Base-by-base conservation (phyloP, 768 basidiomycete species). In the Boletus sp. region DNA sequence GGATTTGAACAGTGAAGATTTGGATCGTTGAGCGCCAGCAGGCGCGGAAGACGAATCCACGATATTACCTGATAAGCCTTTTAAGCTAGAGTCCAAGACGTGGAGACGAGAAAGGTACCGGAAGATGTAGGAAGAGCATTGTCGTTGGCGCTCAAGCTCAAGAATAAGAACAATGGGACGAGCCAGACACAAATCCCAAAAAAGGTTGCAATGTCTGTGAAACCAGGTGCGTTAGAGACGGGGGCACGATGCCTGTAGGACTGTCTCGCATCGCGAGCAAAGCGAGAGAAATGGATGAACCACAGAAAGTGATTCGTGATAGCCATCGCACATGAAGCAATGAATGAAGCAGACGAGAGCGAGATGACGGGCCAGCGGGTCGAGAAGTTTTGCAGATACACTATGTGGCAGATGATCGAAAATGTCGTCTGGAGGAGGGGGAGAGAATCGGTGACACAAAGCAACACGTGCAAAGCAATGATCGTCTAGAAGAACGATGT, bases 61-160 rank as follows among this genome's bases (percentile, higher is more conserved):
- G n/a, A 59, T 48, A 19, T 49, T 37, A 35, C 64, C 68, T 66
- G 51, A 25, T 7, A 17, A 25, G 27, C 14, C 2, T 7, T 1
- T 25, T 58, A 2, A 54, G 50, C 51, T 11, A 14, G 37, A 46
- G 30, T 11, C 1, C 21, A 21, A 32, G 29, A 19, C 14, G 37
- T 6, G n/a, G 9, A 50, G 29, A 34, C 5, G 34, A 32, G 45
- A 35, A 55, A 60, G 66, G 55, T 65, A 83, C 84, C 76, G 29
- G 80, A 68, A n/a, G 85, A 80, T 23, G 78, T 77, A 6, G 97
- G 97, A 15, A 98, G 79, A 2, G 95, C 92, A 64, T 98, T 93
- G 68, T 99, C 97, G 59, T 98, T 98, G 15, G 97, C 96, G 57
- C 92, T 95, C 49, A 99, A 76, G 65, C 93, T 96, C 54, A 99